Evolutionary conservation across 352 stramenopile species (phyloP).

Genomic region (Aphanomyces invadans): DNA sequence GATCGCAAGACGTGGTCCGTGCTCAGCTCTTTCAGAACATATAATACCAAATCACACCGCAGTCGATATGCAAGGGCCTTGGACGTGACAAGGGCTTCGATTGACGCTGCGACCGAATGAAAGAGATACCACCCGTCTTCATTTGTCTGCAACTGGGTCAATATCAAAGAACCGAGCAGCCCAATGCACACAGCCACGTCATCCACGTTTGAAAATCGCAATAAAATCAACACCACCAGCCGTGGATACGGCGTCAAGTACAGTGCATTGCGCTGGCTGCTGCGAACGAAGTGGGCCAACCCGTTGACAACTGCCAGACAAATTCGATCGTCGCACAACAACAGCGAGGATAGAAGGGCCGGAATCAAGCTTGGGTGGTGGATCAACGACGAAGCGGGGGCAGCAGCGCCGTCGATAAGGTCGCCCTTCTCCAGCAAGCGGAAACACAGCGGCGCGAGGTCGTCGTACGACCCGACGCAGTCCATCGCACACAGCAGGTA

Average conservation of each 20-base stretch:
- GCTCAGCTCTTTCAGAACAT: not conserved
- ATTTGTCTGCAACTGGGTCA: not conserved
- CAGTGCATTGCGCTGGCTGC: not conserved
- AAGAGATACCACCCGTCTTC: not conserved
- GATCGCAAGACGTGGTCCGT: not conserved
- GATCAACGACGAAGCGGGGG: not conserved
- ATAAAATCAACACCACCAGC: not conserved
- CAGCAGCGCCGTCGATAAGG: not conserved
- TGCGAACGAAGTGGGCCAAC: not conserved
- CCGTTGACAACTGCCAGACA: not conserved
- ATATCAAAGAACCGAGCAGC: not conserved
- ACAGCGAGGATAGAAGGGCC: not conserved
- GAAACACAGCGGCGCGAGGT: not conserved
- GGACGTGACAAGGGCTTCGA: not conserved
- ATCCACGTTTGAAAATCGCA: not conserved
- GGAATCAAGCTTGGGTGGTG: not conserved
- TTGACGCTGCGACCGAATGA: not conserved
- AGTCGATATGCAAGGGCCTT: not conserved
- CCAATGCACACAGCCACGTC: not conserved
- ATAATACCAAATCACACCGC: not conserved
- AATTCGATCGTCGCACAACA: not conserved
- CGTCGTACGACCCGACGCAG: constrained; percentile 7
- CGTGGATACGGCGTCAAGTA: not conserved
- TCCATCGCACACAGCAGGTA: constrained; percentile 13
- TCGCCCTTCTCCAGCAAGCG: not conserved